phyloP scores from a whole-genome alignment of 768 basidiomycete genomes.

The Lanmaoa pseudosensibilis region DNA sequence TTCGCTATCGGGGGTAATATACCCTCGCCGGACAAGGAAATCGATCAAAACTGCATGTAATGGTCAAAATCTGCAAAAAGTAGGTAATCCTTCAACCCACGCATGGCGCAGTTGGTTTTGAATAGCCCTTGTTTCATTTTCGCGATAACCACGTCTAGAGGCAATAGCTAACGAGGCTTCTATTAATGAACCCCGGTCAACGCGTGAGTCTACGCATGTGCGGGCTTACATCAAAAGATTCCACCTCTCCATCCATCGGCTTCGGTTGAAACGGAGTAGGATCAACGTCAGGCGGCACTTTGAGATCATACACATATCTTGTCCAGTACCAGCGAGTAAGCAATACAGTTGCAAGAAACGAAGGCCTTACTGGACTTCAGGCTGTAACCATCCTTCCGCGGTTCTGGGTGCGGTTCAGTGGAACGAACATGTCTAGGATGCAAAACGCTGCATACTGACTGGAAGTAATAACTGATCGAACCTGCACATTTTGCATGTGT shows the following conservation, averaged over 20 bases:
- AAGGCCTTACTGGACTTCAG: conserved; percentile 72
- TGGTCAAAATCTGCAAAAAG: conserved; percentile 2
- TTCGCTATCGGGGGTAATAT: conserved; percentile 87
- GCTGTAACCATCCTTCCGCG: conserved; percentile 64
- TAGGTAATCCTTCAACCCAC: conserved; percentile 39
- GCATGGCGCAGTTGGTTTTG: conserved; percentile 90
- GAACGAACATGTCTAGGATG: background rate
- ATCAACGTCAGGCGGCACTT: conserved; percentile 55
- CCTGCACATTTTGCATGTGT: conserved; percentile 62
- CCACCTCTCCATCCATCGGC: conserved; percentile 91
- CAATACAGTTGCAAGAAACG: background rate
- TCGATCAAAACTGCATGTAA: conserved; percentile 75
- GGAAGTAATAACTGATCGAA: conserved; percentile 78
- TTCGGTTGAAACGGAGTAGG: conserved; percentile 56
- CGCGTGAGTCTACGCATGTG: background rate
- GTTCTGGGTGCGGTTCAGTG: conserved; percentile 19
- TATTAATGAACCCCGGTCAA: background rate
- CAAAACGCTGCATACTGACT: conserved; percentile 38
- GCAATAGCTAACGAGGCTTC: conserved; percentile 53
- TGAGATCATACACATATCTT: conserved; percentile 85
- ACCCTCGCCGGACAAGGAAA: conserved; percentile 83
- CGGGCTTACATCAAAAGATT: conserved; percentile 76
- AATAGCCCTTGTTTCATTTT: conserved; percentile 73
- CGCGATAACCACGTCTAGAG: conserved; percentile 57
- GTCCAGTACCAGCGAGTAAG: background rate